These are phyloP conservation scores for Hypocreales sp. DNA, from an alignment of 2,329 filamentous ascomycete species.

Conservation along the genomic window DNA sequence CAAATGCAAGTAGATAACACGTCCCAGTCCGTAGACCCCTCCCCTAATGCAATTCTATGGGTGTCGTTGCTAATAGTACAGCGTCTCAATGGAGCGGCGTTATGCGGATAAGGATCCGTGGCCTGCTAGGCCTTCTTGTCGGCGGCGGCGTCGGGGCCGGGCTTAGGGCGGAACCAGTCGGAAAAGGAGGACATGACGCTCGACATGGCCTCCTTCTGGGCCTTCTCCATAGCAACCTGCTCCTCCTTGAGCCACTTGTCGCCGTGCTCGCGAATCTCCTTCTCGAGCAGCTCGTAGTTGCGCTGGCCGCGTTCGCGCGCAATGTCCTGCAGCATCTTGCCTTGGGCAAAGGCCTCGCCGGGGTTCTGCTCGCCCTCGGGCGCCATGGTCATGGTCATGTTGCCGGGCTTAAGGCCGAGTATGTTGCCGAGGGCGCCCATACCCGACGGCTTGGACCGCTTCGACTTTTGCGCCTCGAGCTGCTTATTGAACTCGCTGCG, in stretches of 20 bases:
- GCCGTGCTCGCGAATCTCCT: conserved; percentile 83
- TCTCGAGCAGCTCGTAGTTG: conserved; percentile 79
- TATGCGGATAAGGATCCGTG: too few species aligned
- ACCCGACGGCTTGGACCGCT: conserved; percentile 37
- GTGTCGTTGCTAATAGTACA: too few species aligned
- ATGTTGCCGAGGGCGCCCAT: conserved; percentile 55
- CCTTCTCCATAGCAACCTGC: conserved; percentile 73
- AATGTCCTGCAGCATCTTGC: conserved; percentile 95
- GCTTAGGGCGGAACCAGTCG: too few species aligned
- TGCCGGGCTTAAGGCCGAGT: conserved; percentile 61
- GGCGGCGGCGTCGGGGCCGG: too few species aligned
- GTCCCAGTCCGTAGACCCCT: too few species aligned
- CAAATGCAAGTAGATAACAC: too few species aligned
- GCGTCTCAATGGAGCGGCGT: too few species aligned
- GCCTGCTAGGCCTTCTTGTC: too few species aligned
- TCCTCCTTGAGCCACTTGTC: conserved; percentile 95
- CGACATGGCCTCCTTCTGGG: conserved; percentile 81
- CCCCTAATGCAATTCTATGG: too few species aligned
- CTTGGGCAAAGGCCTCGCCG: conserved; percentile 67
- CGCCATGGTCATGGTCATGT: conserved; percentile 43
- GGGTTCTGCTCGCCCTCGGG: conserved; percentile 54
- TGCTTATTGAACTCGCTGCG: conserved; percentile 75
- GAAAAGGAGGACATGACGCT: too few species aligned
- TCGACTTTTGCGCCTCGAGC: conserved; percentile 51
- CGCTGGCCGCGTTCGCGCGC: conserved; percentile 82